phyloP scores from a whole-genome alignment of 2,329 filamentous ascomycete species.

The Cladophialophora psammophila region DNA sequence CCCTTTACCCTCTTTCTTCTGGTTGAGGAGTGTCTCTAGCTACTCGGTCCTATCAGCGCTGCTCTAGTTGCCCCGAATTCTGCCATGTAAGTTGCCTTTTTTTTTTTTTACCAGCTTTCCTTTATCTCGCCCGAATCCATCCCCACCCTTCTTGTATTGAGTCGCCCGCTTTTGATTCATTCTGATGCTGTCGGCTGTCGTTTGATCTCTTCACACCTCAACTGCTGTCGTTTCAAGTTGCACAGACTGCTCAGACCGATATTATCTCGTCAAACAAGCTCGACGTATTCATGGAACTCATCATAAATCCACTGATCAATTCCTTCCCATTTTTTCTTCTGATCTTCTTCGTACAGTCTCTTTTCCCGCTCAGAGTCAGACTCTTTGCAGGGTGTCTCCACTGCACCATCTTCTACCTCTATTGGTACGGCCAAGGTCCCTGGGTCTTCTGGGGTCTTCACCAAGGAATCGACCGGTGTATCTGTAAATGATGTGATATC shows the following conservation, averaged over 20 bases:
- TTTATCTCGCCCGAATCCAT: background rate
- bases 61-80: background rate
- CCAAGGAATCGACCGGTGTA: slow-evolving; percentile 2
- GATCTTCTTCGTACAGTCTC: slow-evolving; percentile 33
- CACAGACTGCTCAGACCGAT: background rate
- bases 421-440: background rate
- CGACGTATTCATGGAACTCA: slow-evolving; percentile 52
- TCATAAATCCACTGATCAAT: slow-evolving; percentile 49
- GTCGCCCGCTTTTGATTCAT: background rate
- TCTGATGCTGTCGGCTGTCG: background rate
- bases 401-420: background rate
- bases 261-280: slow-evolving; percentile 45
- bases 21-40: background rate
- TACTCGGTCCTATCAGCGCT: background rate
- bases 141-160: background rate
- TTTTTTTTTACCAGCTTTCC: no score
- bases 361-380: slow-evolving; percentile 25
- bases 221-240: background rate
- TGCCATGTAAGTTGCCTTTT: background rate
- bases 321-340: slow-evolving; percentile 46
- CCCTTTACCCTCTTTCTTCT: background rate
- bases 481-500: background rate
- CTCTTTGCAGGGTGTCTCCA: slow-evolving; percentile 11
- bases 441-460: slow-evolving; percentile 8
- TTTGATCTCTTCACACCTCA: background rate